These are phyloP conservation scores for Coemansia sp. DNA, from an alignment of 192 early-diverging fungal species.

Conservation along the genomic window DNA sequence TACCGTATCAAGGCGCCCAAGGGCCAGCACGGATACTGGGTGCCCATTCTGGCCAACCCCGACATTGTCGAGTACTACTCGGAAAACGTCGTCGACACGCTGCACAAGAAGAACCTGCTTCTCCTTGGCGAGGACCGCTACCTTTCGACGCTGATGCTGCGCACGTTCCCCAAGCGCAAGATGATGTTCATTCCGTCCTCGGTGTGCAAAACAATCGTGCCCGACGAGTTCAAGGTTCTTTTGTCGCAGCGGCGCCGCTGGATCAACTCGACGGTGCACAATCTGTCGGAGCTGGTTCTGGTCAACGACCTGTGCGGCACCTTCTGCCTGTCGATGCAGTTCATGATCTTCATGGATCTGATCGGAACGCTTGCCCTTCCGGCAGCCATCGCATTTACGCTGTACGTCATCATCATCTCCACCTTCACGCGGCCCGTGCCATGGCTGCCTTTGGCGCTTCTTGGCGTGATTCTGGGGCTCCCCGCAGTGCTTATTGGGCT, in stretches of 20 bases:
- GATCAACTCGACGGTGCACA: constrained; percentile 96
- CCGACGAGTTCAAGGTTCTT: constrained; percentile 79
- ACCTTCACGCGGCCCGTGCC: constrained; percentile 58
- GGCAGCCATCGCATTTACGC: constrained; percentile 84
- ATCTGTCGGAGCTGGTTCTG: constrained; percentile 79
- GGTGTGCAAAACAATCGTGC: constrained; percentile 90
- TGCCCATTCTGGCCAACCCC: constrained; percentile 81
- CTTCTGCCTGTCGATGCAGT: constrained; percentile 93
- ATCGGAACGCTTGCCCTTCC: constrained; percentile 90
- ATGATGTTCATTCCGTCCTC: constrained; percentile 94
- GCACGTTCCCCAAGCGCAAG: constrained; percentile 90
- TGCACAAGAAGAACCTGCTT: constrained; percentile 93
- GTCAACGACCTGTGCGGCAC: constrained; percentile 85
- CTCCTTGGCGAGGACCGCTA: constrained; percentile 96
- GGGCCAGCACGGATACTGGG: constrained; percentile 72
- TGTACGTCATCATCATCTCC: constrained; percentile 76
- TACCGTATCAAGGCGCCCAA: constrained; percentile 84
- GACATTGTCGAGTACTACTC: constrained; percentile 85
- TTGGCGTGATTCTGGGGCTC: constrained; percentile 71
- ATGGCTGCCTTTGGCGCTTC: constrained; percentile 65
- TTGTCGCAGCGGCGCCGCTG: constrained; percentile 87
- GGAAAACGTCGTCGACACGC: constrained; percentile 80
- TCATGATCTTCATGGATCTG: constrained; percentile 93
- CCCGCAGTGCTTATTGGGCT: constrained; percentile 78
- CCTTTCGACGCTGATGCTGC: constrained; percentile 91